phyloP scores from a whole-genome alignment of 495 filamentous ascomycete species.

The Letharia columbiana region DNA sequence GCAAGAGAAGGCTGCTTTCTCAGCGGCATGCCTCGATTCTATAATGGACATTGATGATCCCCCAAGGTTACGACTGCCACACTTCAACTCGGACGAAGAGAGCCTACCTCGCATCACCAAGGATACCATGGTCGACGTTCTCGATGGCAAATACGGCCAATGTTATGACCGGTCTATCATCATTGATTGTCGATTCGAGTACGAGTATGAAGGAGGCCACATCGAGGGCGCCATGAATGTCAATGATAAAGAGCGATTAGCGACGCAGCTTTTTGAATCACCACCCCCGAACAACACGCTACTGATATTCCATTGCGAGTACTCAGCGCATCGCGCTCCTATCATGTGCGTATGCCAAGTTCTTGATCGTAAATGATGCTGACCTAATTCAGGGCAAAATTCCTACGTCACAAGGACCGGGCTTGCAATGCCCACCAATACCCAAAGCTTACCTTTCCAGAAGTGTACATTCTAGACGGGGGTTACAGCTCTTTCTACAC shows the following conservation, averaged over 20 bases:
- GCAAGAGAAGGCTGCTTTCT: constrained; percentile 48
- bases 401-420: constrained; percentile 81
- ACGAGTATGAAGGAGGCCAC: constrained; percentile 95
- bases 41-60: constrained; percentile 69
- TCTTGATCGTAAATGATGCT: constrained; percentile 3
- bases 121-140: constrained; percentile 68
- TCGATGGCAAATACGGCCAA: constrained; percentile 73
- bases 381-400: constrained; percentile 49
- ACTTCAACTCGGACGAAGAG: constrained; percentile 73
- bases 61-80: constrained; percentile 67
- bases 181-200: constrained; percentile 96
- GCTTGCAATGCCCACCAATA: constrained; percentile 72
- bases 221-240: constrained; percentile 88
- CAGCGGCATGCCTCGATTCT: constrained; percentile 52
- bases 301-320: constrained; percentile 94
- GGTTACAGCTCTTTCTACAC: constrained; percentile 91
- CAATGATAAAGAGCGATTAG: constrained; percentile 86
- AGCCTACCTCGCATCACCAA: constrained; percentile 80
- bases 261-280: constrained; percentile 61
- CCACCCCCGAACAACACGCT: constrained; percentile 57
- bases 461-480: constrained; percentile 93
- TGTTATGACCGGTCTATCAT: constrained; percentile 69
- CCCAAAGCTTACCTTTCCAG: constrained; percentile 81
- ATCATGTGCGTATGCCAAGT: constrained; percentile 53
- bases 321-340: constrained; percentile 93